phyloP scores from a whole-genome alignment of 2,329 filamentous ascomycete species.

The Daldinia eschscholtzii region DNA sequence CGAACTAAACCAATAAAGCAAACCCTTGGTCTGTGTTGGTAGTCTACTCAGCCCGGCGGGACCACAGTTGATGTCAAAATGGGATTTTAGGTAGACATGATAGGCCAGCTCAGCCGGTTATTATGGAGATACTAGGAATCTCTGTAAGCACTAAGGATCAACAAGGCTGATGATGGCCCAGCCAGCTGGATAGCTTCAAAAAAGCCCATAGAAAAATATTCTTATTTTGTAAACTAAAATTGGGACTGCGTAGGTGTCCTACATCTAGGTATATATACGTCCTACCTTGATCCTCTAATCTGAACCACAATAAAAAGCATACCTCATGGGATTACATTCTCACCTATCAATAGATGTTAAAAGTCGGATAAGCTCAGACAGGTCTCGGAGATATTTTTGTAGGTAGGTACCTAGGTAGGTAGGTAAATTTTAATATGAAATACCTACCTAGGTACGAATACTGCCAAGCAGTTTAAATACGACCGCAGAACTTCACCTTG shows the following conservation, averaged over 20 bases:
- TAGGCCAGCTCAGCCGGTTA: constrained; percentile 11
- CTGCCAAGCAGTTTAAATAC: too few relatives aligned
- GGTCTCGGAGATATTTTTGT: too few relatives aligned
- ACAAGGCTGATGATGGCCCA: constrained; percentile 14
- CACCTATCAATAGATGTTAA: too few relatives aligned
- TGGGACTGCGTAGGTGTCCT: background rate
- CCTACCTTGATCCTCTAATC: background rate
- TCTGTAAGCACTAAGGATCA: constrained; percentile 20
- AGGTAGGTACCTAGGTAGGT: too few relatives aligned
- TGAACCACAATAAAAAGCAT: background rate
- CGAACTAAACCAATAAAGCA: constrained; percentile 5
- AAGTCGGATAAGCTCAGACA: too few relatives aligned
- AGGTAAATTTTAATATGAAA: too few relatives aligned
- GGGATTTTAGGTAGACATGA: constrained; percentile 9
- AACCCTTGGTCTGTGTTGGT: constrained; percentile 11
- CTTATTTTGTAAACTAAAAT: background rate
- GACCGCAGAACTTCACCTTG: too few relatives aligned
- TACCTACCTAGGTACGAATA: too few relatives aligned
- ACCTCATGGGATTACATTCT: background rate
- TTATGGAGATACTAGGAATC: constrained; percentile 12
- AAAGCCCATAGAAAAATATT: background rate
- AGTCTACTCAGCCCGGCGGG: background rate
- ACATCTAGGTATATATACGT: background rate
- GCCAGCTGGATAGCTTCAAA: background rate
- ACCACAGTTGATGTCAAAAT: background rate